Evolutionary conservation across 169 alveolate genomes (phyloP), one percentile per base, ranked within the genome.

Genomic region (Besnoitia besnoiti): DNA sequence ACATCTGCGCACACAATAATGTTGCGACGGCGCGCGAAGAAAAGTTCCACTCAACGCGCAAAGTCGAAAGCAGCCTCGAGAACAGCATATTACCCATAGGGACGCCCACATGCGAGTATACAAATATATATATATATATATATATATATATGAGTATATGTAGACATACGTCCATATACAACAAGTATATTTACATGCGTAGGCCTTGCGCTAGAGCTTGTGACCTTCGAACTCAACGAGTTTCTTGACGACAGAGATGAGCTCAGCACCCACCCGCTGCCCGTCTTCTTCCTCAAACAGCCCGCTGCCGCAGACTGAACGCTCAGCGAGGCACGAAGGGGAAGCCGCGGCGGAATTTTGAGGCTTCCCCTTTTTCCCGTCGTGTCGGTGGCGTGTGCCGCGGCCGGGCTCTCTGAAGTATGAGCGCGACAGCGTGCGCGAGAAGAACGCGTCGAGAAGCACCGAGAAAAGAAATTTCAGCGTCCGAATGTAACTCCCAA

Each of bases 141-240:
- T 49, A 16, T 49, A 49, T 49, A 49, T 49, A 10, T 49, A 49
- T 49, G 59, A 10, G 16, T 16, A 7, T 49, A 7, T 49, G 24
- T 16, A 49, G n/a, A n/a, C n/a, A 49, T 49, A 49, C 16, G 16
- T 49, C 16, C 16, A 16, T 10, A 49, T 49, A 16, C 24, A 49
- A 10, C 59, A 49, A 49, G 59, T 49, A 49, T 16, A 7, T 49
- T 49, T 16, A 16, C 67, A 8, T 19, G n/a, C 67, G 33, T n/a
- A 3, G 30, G 30, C 67, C 67, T 55, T 8, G n/a, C 67, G 67
- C 27, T 89, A 89, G 46, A 89, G 39, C 12, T 46, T 84, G 77
- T 89, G 92, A 35, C 92, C 92, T n/a, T 89, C 92, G 79, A 89
- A 84, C 88, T 89, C 92, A 14, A 89, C 92, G 44, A 89, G 92